These are phyloP conservation scores for Globisporangium echinulatum DNA, from an alignment of 352 stramenopile genomes.

Conservation along the genomic window DNA sequence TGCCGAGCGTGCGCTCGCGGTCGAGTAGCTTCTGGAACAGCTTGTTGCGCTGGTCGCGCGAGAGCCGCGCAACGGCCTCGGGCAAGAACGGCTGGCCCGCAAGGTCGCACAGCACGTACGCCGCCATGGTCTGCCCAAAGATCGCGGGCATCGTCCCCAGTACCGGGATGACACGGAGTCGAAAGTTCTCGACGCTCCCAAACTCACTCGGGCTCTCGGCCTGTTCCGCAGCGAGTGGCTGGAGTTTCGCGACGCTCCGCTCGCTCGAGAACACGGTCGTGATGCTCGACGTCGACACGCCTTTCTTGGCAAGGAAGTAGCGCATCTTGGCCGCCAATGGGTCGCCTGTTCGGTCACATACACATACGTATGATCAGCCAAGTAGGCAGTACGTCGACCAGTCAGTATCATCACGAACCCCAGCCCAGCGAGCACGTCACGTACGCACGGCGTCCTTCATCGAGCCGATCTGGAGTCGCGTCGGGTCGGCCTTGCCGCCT, in stretches of 20 bases:
- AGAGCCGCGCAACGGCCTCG: conserved; percentile 58
- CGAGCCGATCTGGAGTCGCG: conserved; percentile 94
- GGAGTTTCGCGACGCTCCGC: conserved; percentile 93
- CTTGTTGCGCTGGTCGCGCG: conserved; percentile 83
- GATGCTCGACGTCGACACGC: conserved; percentile 57
- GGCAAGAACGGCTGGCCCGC: conserved; percentile 86
- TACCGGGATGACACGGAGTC: conserved; percentile 94
- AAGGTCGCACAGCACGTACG: conserved; percentile 92
- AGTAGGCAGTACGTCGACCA: background rate
- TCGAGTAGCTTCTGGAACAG: conserved; percentile 78
- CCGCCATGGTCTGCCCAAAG: conserved; percentile 96
- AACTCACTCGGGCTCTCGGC: conserved; percentile 87
- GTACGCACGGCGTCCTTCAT: conserved; percentile 89
- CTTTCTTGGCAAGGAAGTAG: conserved; percentile 89
- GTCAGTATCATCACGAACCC: background rate
- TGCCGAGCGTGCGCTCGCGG: conserved; percentile 57
- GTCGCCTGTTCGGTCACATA: conserved; percentile 53
- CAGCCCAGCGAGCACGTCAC: conserved; percentile 10
- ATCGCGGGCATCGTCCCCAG: conserved; percentile 93
- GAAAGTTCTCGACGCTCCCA: conserved; percentile 95
- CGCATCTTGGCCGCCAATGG: conserved; percentile 94
- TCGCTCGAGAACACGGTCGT: conserved; percentile 93
- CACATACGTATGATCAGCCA: conserved; percentile 1
- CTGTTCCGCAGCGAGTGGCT: conserved; percentile 93
- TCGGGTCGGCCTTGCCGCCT: conserved; percentile 95